These are phyloP conservation scores for Nasturtium officinale DNA, from an alignment of 345 rosid species.

Conservation along the genomic window DNA sequence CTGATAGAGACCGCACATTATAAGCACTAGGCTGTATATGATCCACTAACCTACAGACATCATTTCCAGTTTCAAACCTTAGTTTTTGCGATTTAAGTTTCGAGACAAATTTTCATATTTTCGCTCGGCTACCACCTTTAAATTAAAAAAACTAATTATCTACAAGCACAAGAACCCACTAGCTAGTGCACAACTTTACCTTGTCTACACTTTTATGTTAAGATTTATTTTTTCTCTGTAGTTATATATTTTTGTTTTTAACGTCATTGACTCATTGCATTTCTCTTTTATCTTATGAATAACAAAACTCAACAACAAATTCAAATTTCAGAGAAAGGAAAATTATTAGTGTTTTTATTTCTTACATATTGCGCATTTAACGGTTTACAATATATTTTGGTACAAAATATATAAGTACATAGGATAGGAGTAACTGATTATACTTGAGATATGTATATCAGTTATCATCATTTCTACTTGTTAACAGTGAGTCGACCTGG, in stretches of 20 bases:
- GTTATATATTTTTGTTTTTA: no score
- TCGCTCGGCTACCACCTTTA: not conserved
- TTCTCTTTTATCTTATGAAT: no score
- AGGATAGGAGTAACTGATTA: no score
- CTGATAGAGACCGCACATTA: not conserved
- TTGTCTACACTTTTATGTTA: not conserved
- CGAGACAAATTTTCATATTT: not conserved
- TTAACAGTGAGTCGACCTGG: constrained; percentile 60
- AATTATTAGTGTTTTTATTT: not conserved
- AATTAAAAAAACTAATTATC: not conserved
- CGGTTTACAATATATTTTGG: not conserved
- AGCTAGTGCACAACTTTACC: not conserved
- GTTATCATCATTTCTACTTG: constrained; percentile 12
- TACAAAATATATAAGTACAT: no score
- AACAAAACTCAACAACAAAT: no score
- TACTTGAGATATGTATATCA: not conserved
- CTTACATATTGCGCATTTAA: not conserved
- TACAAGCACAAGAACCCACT: not conserved
- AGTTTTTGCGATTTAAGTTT: not conserved
- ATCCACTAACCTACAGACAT: not conserved
- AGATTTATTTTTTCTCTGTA: not conserved
- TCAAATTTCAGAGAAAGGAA: no score
- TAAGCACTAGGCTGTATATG: not conserved
- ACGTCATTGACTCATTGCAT: no score
- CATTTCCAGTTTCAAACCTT: not conserved